These are phyloP conservation scores for Leishmania tropica DNA, from an alignment of 208 protist species.

Conservation along the genomic window DNA sequence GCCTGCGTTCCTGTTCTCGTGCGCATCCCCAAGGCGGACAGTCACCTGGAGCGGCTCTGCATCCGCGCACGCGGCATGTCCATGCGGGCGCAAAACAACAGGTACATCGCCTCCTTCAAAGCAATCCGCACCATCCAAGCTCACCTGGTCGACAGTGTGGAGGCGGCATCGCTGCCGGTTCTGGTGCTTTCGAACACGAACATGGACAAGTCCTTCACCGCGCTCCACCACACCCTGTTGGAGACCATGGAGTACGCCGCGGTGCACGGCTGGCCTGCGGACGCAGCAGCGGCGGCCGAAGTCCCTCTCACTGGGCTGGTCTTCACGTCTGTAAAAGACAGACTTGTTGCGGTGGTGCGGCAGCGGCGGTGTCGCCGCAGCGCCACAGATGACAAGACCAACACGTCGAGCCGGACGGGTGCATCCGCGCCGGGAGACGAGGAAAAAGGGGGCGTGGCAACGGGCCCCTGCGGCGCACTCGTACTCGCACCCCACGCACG, in stretches of 20 bases:
- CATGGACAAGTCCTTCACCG: constrained; percentile 83
- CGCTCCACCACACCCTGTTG: constrained; percentile 75
- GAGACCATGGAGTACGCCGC: constrained; percentile 48
- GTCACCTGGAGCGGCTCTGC: constrained; percentile 90
- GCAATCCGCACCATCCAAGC: constrained; percentile 90
- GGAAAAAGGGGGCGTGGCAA: background rate
- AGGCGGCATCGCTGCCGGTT: constrained; percentile 42
- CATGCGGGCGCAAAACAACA: constrained; percentile 79
- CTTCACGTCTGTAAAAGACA: constrained; percentile 16
- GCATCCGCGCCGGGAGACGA: background rate
- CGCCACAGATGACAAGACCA: background rate
- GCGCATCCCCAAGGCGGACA: constrained; percentile 81
- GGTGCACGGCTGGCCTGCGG: constrained; percentile 30
- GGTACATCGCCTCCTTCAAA: constrained; percentile 88
- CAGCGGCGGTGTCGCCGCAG: constrained; percentile 16
- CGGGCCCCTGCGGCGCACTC: background rate
- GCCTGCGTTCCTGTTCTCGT: constrained; percentile 63
- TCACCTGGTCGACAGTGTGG: constrained; percentile 40
- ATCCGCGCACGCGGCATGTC: constrained; percentile 92
- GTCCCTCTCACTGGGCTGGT: constrained; percentile 20
- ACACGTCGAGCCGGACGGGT: background rate
- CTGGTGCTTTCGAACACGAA: constrained; percentile 91
- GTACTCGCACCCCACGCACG: background rate
- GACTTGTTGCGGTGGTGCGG: constrained; percentile 24
- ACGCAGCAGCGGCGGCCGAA: constrained; percentile 11